Base-by-base conservation (phyloP, 2,329 filamentous ascomycete species). In the Dendrostoma leiphaemia region DNA sequence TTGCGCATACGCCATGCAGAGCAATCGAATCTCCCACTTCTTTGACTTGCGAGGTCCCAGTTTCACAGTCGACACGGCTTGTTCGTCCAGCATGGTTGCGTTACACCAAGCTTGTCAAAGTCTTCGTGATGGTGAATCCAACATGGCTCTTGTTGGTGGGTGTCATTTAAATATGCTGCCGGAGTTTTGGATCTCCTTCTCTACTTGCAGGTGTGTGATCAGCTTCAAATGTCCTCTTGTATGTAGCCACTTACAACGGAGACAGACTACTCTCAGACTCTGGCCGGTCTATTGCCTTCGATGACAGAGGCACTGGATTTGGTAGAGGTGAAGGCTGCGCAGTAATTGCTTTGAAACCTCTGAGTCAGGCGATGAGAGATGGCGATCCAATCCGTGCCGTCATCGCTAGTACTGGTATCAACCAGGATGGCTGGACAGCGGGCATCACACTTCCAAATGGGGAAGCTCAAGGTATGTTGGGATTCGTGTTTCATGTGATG, bases 401-500 rank as follows among this genome's bases (percentile, higher is more conserved):
- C 4, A 70, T 76, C 6, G 61, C 63, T 5, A 66, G 61, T 3
- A 68, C 67, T 24, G 71, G 67, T 12, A 64, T 70, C 6, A 72
- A 71, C 49, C 69, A 73, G 38, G 70, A 74, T 51, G 73, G 72
- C 24, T 62, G 62, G 13, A 74, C 69, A 1, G 61, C 65, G 10
- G 46, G 52, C 2, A 69, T 74, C 32, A 69, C 68, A 0, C 61
- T 67, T 44, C 71, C 72, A 0, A 72, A 54, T 41, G 56, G 56
- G 3, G 26, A 43, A 4, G 62, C 64, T 1, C 64, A 67, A 44
- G n/a, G n/a, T n/a, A n/a, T n/a, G n/a, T n/a, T n/a, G n/a, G n/a
- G n/a, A n/a, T n/a, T n/a, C n/a, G n/a, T n/a, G n/a, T n/a, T n/a
- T n/a, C n/a, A n/a, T n/a, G n/a, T n/a, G n/a, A n/a, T n/a, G n/a